Evolutionary conservation across 768 basidiomycete species (phyloP).

Genomic region (Rickenella mellea): DNA sequence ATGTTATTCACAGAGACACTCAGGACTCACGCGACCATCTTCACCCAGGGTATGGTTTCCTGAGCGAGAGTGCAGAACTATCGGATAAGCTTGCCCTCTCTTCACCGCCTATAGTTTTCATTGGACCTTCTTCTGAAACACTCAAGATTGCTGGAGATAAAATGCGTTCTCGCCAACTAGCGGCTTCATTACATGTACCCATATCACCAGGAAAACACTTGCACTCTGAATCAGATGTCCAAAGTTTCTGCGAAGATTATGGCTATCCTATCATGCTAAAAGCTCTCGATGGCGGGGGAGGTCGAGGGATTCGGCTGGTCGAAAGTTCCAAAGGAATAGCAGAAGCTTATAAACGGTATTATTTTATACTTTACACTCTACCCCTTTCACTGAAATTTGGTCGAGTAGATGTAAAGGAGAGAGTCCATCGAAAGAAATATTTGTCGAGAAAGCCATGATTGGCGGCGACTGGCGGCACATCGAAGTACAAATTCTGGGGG

Average conservation of each 20-base stretch:
- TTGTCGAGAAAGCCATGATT: conserved; percentile 22
- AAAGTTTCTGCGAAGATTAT: conserved; percentile 13
- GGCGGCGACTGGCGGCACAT: conserved; percentile 25
- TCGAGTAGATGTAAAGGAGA: conserved; percentile 1
- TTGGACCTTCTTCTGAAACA: conserved; percentile 17
- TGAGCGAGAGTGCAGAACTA: conserved; percentile 19
- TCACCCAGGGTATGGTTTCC: conserved; percentile 17
- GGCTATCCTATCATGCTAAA: conserved; percentile 27
- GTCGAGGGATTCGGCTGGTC: conserved; percentile 19
- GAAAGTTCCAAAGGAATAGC: background rate
- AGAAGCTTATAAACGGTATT: conserved; percentile 5
- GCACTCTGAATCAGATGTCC: conserved; percentile 13
- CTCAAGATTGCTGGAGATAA: too few relatives aligned
- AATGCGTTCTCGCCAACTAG: conserved; percentile 19
- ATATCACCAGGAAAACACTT: conserved; percentile 19
- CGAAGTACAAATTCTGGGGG: conserved; percentile 25
- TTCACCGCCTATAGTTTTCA: conserved; percentile 14
- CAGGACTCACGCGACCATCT: conserved; percentile 16
- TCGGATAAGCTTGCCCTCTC: conserved; percentile 18
- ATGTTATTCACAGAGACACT: background rate
- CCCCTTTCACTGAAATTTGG: conserved; percentile 5
- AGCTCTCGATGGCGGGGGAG: conserved; percentile 25
- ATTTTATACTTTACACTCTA: conserved; percentile 10
- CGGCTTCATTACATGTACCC: conserved; percentile 18
- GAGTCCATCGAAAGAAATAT: conserved; percentile 16